Conservation (phyloP, 768 basidiomycete species). For the Lactarius tabidus region DNA sequence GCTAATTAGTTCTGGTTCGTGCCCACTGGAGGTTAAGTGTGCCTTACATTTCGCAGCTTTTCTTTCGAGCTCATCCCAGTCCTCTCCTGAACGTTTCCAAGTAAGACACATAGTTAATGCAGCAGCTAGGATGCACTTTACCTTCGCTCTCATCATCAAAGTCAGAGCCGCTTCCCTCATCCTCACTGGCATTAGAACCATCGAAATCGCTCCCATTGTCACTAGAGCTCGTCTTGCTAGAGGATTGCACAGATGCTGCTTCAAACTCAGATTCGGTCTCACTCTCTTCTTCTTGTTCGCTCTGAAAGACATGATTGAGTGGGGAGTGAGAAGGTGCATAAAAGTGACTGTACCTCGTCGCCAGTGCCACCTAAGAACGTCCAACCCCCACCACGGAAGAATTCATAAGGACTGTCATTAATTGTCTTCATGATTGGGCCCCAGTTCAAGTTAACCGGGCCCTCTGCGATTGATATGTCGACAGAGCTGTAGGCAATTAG, state of each 20-base stretch:
- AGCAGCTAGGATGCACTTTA: conserved; percentile 25
- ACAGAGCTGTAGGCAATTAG: conserved; percentile 62
- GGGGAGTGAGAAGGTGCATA: conserved; percentile 1
- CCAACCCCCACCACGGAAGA: conserved; percentile 98
- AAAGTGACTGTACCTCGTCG: conserved; percentile 47
- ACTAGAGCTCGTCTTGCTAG: conserved; percentile 31
- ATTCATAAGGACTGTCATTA: conserved; percentile 92
- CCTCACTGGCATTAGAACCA: conserved; percentile 49
- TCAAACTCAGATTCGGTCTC: conserved; percentile 62
- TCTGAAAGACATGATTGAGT: conserved; percentile 34
- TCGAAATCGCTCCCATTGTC: conserved; percentile 55
- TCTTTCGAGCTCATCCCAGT: conserved; percentile 93
- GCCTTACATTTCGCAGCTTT: conserved; percentile 80
- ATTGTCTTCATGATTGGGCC: conserved; percentile 98
- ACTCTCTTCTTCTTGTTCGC: conserved; percentile 57
- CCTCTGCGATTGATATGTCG: conserved; percentile 93
- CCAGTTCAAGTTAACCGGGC: conserved; percentile 98
- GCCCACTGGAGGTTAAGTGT: conserved; percentile 24
- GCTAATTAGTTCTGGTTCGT: conserved; percentile 7
- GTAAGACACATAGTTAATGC: conserved; percentile 10
- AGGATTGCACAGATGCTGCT: conserved; percentile 41
- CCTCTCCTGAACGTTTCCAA: conserved; percentile 54
- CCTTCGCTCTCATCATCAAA: conserved; percentile 63
- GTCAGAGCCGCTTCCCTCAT: conserved; percentile 65
- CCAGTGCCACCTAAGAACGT: conserved; percentile 71